Evolutionary conservation across 2,329 filamentous ascomycete species (phyloP), one percentile per base, ranked within the genome.

Genomic region (Fusarium siculi): DNA sequence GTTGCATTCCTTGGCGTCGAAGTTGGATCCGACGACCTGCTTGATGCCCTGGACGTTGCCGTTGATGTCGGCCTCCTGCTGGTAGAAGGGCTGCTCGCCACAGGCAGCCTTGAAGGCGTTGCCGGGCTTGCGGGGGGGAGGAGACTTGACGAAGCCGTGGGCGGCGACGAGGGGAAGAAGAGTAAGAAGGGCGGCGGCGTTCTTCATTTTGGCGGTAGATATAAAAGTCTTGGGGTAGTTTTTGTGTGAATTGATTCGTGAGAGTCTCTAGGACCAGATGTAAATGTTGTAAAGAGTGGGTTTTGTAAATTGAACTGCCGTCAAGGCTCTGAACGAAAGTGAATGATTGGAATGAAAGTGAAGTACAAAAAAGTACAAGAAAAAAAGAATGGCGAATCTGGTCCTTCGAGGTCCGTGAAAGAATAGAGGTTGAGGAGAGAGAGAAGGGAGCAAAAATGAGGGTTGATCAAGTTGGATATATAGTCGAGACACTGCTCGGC

Each of bases 91-190:
- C 57, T 81, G 79, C 10, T 84, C 76, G 11, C 86, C 86, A 59
- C 86, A 87, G 9, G 83, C 82, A 8, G 80, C 74, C 40, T 79
- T 80, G 83, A 82, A 87, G 62, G 84, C 84, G 5, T 80, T 62
- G 10, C 85, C 85, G 21, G 84, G 79, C 34, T 77, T 58, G 40
- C 86, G 85, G n/a, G 84, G 77, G 0, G 79, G 50, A 8, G 86
- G 86, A 8, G 76, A 80, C 44, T 78, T 80, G 79, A 87, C 80
- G 73, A 83, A 82, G 65, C 85, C 85, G 73, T 87, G 85, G 34
- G 81, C 83, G 32, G 81, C 81, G 55, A 82, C 83, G 58, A 80
- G 73, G 54, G 78, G 78, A 34, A 79, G 28, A 56, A 79, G 62
- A 47, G 76, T 58, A 25, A 75, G 69, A 65, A 79, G 73, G 50